Conservation (phyloP, 2,329 filamentous ascomycete species). For the Trichoderma atroviride region DNA sequence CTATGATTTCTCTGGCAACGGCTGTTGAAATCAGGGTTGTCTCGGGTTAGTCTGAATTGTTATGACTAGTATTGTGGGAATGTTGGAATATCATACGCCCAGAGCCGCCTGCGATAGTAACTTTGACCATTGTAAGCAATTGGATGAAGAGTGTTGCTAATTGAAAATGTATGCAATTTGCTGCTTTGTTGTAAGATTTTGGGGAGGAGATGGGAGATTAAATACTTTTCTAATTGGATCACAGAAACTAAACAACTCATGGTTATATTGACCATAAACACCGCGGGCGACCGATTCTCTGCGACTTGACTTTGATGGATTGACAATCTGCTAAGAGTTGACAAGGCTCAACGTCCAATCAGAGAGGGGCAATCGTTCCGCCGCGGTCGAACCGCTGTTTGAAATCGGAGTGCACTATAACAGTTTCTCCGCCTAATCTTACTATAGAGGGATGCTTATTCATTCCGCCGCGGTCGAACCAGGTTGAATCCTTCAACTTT, state of each 20-base stretch:
- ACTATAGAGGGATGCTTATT: not conserved
- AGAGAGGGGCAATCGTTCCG: not conserved
- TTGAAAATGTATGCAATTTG: not conserved
- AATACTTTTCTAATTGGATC: not conserved
- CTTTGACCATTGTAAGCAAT: not conserved
- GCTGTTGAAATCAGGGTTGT: not conserved
- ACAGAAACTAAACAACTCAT: not conserved
- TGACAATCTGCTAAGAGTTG: not conserved
- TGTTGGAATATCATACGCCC: not conserved
- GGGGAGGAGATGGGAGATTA: not conserved
- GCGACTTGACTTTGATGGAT: not conserved
- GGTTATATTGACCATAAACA: not conserved
- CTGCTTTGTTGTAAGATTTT: not conserved
- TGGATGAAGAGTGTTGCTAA: not conserved
- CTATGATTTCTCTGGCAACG: constrained; percentile 49
- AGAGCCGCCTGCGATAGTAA: not conserved
- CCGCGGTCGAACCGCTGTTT: not conserved
- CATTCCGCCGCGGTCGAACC: not conserved
- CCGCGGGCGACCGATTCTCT: not conserved
- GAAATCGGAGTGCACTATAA: not conserved
- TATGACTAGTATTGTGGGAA: not conserved
- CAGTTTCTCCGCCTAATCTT: not conserved
- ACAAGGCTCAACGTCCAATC: not conserved
- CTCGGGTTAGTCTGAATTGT: not conserved
- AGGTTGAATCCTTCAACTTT: not conserved